phyloP scores from a whole-genome alignment of 768 basidiomycete genomes.

The Sistotremastrum niveocremeum region DNA sequence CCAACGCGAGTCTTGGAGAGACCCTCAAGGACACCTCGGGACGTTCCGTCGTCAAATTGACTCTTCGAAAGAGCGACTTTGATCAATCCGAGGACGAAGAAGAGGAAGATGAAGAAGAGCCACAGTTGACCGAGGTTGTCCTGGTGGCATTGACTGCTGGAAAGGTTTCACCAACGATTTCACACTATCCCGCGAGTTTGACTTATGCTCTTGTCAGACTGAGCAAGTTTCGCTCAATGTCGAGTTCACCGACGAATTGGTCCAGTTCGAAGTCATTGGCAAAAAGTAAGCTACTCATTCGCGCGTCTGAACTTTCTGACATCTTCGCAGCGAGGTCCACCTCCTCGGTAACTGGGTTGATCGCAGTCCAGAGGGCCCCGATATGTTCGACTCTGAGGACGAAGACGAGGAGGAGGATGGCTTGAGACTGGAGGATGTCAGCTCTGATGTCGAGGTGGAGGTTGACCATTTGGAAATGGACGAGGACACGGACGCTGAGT shows the following conservation, averaged over 20 bases:
- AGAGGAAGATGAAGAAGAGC: slow-evolving; percentile 11
- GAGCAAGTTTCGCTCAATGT: slow-evolving; percentile 66
- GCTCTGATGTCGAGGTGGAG: slow-evolving; percentile 73
- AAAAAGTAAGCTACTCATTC: slow-evolving; percentile 48
- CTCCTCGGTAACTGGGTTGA: slow-evolving; percentile 80
- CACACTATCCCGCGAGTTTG: too few species aligned
- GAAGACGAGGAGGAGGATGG: slow-evolving; percentile 35
- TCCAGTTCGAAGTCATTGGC: slow-evolving; percentile 58
- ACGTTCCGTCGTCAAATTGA: slow-evolving; percentile 56
- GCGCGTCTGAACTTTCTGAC: slow-evolving; percentile 8
- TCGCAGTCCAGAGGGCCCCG: slow-evolving; percentile 43
- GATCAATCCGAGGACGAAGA: slow-evolving; percentile 20
- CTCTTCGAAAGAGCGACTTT: slow-evolving; percentile 29
- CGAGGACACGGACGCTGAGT: slow-evolving; percentile 28
- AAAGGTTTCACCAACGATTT: slow-evolving; percentile 34
- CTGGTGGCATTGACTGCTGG: slow-evolving; percentile 73
- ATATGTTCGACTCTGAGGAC: slow-evolving; percentile 36
- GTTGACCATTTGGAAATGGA: slow-evolving; percentile 36
- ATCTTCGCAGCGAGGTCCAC: slow-evolving; percentile 43
- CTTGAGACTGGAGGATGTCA: slow-evolving; percentile 59
- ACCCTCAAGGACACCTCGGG: slow-evolving; percentile 45
- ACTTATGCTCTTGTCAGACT: slow-evolving; percentile 29
- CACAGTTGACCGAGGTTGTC: slow-evolving; percentile 32
- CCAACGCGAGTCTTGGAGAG: slow-evolving; percentile 72
- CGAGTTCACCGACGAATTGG: slow-evolving; percentile 52